A percentile compares a stretch with the other conserved stretches of the same genome.
phyloP scores from a whole-genome alignment of 192 early-diverging fungal species.

The Coemansia umbellata region DNA sequence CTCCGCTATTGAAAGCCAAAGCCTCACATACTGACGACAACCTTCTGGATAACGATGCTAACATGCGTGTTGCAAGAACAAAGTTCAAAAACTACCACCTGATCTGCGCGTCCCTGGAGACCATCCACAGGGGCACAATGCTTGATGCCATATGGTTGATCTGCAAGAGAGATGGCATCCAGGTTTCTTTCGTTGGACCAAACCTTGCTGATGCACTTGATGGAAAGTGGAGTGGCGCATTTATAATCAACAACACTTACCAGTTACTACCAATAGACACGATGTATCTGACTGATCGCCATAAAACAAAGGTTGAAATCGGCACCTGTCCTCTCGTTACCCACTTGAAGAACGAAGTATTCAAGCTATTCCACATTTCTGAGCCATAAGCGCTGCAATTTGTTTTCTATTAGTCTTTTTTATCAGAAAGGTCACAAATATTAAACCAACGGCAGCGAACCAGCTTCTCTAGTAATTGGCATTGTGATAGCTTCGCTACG shows the following conservation, averaged over 20 bases:
- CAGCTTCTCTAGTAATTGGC: background rate
- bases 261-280: slow-evolving; percentile 32
- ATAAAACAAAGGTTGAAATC: slow-evolving; percentile 14
- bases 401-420: too few species aligned
- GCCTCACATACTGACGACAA: background rate
- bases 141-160: slow-evolving; percentile 16
- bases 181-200: slow-evolving; percentile 23
- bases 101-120: slow-evolving; percentile 23
- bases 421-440: too few species aligned
- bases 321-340: slow-evolving; percentile 22
- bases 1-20: too few species aligned
- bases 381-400: too few species aligned
- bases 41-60: background rate
- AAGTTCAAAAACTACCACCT: slow-evolving; percentile 19
- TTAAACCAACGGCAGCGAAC: too few species aligned
- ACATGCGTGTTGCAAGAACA: background rate
- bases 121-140: slow-evolving; percentile 10
- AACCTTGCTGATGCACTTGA: slow-evolving; percentile 15
- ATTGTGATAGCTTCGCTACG: slow-evolving; percentile 6
- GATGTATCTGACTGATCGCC: slow-evolving; percentile 33
- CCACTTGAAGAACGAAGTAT: slow-evolving; percentile 15
- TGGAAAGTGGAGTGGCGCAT: slow-evolving; percentile 26
- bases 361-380: slow-evolving; percentile 1
- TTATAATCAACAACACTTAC: slow-evolving; percentile 19
- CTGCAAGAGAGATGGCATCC: slow-evolving; percentile 19